phyloP scores from a whole-genome alignment of 148 eudicot genomes.

The Polygonum maritimum region DNA sequence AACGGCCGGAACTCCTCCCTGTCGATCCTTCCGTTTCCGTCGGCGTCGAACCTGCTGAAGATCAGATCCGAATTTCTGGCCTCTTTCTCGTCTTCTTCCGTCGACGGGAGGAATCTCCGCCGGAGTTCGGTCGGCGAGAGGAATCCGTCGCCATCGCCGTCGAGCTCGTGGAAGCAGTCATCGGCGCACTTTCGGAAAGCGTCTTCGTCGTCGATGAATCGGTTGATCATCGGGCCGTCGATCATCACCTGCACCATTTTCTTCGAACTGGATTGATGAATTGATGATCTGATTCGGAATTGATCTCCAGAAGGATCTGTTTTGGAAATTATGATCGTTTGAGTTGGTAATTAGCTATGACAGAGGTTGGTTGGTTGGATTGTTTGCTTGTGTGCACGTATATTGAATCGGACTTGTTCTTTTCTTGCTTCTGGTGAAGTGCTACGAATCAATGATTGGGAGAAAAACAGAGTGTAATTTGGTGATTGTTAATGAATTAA shows the following conservation, averaged over 20 bases:
- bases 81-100: constrained; percentile 18
- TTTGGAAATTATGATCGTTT: neutral
- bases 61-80: constrained; percentile 1
- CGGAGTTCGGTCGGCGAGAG: constrained; percentile 32
- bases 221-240: constrained; percentile 30
- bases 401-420: neutral
- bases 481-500: too few species aligned
- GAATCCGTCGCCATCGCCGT: constrained; percentile 28
- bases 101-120: constrained; percentile 8
- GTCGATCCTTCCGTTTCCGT: constrained; percentile 25
- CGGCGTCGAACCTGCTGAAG: constrained; percentile 29
- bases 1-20: constrained; percentile 21
- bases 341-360: neutral
- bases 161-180: constrained; percentile 31
- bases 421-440: neutral
- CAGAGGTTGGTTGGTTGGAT: too few species aligned
- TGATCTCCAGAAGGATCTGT: neutral
- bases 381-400: neutral
- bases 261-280: too few species aligned
- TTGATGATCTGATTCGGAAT: neutral
- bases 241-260: constrained; percentile 20
- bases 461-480: too few species aligned
- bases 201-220: constrained; percentile 27
- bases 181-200: constrained; percentile 28
- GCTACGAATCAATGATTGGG: neutral